Evolutionary conservation across 106 monocot genomes (phyloP), one percentile per base, ranked within the genome.

Genomic region (Allium fistulosum): DNA sequence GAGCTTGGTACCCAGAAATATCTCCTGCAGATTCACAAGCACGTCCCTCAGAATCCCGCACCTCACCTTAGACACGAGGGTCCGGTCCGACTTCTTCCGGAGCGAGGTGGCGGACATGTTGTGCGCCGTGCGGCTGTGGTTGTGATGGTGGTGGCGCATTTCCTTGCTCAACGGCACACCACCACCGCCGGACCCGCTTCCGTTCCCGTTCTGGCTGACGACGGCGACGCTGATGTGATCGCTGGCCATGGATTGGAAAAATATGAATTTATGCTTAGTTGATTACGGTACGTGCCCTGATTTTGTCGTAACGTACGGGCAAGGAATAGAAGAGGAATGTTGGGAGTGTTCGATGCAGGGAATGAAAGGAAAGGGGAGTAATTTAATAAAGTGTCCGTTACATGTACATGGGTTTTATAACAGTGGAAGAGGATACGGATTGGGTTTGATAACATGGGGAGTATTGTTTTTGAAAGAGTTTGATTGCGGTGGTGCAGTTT

Each of bases 1-100:
- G 59, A 95, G 83, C 79, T 95, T 95, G 61, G 94, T 95, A n/a
- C 85, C 91, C 12, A 95, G 75, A 75, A 95, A 83, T 59, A 95
- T 71, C 77, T 95, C 91, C 73, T 88, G 95, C 8, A 96, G 72
- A 69, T 88, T 88, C 26, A 81, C 81, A 3, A 91, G 82, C 3
- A 84, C 1, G 17, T 46, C 58, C 52, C 94, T 59, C 13, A 94
- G 85, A 14, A 71, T 26, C 1, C 66, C 55, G 65, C 74, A 83
- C 9, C 66, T 77, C 3, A 91, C 67, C 76, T 86, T 93, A 58
- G 81, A 77, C 1, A 84, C 69, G 17, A 83, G 79, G 6, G 79
- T 66, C 62, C 72, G 67, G 55, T 84, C 79, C 13, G 87, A 82
- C 48, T 79, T 82, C 80, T 88, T 85, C 48, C 85, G 67, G 26